Base-by-base conservation (phyloP, 2,329 filamentous ascomycete genomes). In the Hymenoscyphus infarciens region DNA sequence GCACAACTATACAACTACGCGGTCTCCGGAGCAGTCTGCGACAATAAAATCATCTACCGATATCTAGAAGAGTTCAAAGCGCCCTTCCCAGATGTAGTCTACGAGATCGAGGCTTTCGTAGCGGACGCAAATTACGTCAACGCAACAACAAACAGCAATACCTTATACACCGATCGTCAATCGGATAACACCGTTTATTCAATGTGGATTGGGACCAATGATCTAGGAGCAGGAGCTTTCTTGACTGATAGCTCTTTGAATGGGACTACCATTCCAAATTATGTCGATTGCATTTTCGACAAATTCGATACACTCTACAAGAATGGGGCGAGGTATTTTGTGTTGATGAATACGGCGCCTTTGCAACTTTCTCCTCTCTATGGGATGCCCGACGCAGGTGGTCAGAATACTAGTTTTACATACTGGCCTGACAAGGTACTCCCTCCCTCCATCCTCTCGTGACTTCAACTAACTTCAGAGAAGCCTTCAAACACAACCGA, bases 151-250 rank as follows among this genome's bases (percentile, higher is more conserved):
- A 61, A 66, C 1, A 73, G 74, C 59, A 72, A 75, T 62, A 73
- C 76, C 1, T 73, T 83, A 4, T 82, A 80, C 66, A 74, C 75
- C 0, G 69, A 79, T 66, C 75, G 80, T 55, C 80, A 78, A 1
- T 69, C 81, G 1, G 75, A 83, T 33, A 85, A 87, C 66, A 91
- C 89, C 0, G 85, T 91, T 2, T 93, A 92, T 70, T 81, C 85
- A 1, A 82, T 93, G 58, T 93, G 88, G 88, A 92, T 93, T 69
- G 90, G 90, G 2, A 92, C 89, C 27, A 94, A 94, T 72, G 90
- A 95, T 70, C 78, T 94, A 10, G 89, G 90, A 25, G 80, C 79
- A 62, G 75, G 80, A 59, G 87, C 82, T 8, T 88, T 92, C 71
- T 74, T 93, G 35, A 85, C 82, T 4, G 87, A 91, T 71, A 80